These are phyloP conservation scores for Mortierella sp. DNA, from an alignment of 371 early-diverging fungal genomes.

Conservation along the genomic window DNA sequence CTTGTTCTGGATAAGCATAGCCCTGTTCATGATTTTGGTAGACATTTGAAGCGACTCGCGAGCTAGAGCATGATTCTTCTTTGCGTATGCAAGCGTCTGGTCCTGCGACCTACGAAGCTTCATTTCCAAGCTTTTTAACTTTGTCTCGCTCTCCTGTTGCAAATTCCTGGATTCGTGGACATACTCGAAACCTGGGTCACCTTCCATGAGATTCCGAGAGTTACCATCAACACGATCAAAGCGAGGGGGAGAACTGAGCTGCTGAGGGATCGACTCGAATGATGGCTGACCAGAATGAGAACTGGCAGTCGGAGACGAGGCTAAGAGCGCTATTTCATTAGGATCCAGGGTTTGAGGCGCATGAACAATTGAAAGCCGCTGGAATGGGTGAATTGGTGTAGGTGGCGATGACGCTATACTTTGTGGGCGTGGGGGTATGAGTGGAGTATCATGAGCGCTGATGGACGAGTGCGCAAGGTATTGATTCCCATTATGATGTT, in stretches of 20 bases:
- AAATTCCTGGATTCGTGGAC: neutral
- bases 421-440: conserved; percentile 28
- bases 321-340: conserved; percentile 15
- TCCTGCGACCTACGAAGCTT: conserved; percentile 15
- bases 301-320: conserved; percentile 16
- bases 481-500: neutral
- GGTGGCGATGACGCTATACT: neutral
- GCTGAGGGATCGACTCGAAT: conserved; percentile 7
- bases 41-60: conserved; percentile 16
- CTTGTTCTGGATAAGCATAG: conserved; percentile 29
- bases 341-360: conserved; percentile 22
- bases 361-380: conserved; percentile 2
- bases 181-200: neutral
- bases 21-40: conserved; percentile 26
- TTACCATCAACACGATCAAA: neutral
- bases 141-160: conserved; percentile 30
- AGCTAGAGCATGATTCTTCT: conserved; percentile 22
- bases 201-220: neutral
- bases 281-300: conserved; percentile 6
- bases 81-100: conserved; percentile 14
- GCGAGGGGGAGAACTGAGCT: neutral
- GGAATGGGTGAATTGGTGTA: conserved; percentile 3
- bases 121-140: conserved; percentile 25
- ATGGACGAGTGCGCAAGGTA: neutral
- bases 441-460: neutral